Evolutionary conservation across 2,329 filamentous ascomycete species (phyloP).

Genomic region (Nannizziopsis barbatae): DNA sequence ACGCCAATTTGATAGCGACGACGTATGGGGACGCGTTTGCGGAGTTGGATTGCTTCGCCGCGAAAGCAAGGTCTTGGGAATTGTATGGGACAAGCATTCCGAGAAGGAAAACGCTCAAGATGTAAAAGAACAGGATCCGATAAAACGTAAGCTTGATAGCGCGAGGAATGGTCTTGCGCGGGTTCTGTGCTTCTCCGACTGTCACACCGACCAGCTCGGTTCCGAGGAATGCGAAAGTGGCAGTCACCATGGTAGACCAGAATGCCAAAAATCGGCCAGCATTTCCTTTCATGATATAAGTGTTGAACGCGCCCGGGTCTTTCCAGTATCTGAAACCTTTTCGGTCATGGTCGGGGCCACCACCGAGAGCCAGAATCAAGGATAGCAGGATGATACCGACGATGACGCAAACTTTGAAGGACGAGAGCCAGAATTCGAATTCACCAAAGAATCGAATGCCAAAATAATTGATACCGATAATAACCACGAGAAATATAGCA

Average conservation of each 20-base stretch:
- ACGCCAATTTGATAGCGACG: conserved; percentile 57
- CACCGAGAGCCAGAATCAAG: conserved; percentile 53
- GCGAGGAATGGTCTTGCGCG: conserved; percentile 43
- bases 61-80: conserved; percentile 44
- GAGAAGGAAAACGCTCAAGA: conserved; percentile 45
- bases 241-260: conserved; percentile 47
- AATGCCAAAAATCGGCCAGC: conserved; percentile 50
- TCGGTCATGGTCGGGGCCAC: conserved; percentile 51
- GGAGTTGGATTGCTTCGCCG: conserved; percentile 48
- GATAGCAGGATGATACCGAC: conserved; percentile 55
- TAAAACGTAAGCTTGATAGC: conserved; percentile 45
- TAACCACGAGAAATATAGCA: conserved; percentile 53
- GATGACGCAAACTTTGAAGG: conserved; percentile 59
- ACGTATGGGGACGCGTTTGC: conserved; percentile 54
- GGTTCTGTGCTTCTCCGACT: conserved; percentile 46
- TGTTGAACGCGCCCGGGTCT: conserved; percentile 48
- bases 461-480: conserved; percentile 58
- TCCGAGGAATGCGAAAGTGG: conserved; percentile 29
- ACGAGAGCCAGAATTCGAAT: conserved; percentile 50
- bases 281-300: conserved; percentile 36
- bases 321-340: conserved; percentile 58
- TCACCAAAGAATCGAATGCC: conserved; percentile 60
- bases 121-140: conserved; percentile 48
- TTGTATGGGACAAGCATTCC: conserved; percentile 56
- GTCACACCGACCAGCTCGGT: conserved; percentile 45